Percentiles rank a stretch among this genome's conserved stretches.
Evolutionary conservation across 2,329 filamentous ascomycete genomes (phyloP).

Genomic region (Cyphellophora europaea): DNA sequence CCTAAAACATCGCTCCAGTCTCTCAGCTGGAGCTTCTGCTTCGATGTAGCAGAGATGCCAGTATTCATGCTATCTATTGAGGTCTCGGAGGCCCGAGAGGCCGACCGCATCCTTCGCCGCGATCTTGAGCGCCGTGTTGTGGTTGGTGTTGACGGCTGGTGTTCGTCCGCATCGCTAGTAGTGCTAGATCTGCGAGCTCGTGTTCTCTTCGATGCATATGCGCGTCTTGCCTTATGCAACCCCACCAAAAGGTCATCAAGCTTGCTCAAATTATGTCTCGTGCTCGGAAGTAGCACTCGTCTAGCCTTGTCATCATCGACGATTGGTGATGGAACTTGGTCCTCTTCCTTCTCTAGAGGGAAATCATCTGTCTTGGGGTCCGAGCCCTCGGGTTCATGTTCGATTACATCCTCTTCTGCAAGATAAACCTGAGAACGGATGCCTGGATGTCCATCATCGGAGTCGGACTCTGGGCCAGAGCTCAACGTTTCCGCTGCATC

Average conservation of each 20-base stretch:
- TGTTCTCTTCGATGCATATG: background rate
- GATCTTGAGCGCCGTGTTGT: background rate
- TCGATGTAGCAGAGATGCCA: too few relatives aligned
- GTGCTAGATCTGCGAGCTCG: constrained; percentile 1
- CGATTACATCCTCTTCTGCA: constrained; percentile 10
- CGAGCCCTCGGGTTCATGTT: constrained; percentile 4
- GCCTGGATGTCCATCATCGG: background rate
- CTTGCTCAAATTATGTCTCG: constrained; percentile 60
- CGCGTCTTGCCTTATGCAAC: constrained; percentile 60
- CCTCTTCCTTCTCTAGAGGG: constrained; percentile 1
- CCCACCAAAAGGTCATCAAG: constrained; percentile 61
- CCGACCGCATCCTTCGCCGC: background rate
- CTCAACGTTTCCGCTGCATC: constrained; percentile 7
- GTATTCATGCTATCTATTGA: too few relatives aligned
- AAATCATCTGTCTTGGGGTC: background rate
- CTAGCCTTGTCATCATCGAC: constrained; percentile 63
- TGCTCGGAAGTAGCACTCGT: constrained; percentile 55
- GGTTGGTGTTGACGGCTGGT: too few relatives aligned
- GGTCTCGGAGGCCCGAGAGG: too few relatives aligned
- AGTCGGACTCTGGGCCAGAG: too few relatives aligned
- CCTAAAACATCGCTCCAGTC: constrained; percentile 85
- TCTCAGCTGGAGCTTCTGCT: constrained; percentile 37
- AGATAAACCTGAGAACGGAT: constrained; percentile 3
- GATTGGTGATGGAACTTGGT: constrained; percentile 44
- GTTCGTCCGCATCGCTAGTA: background rate